Conservation (phyloP, 495 filamentous ascomycete species). For the Pyronema domesticum region DNA sequence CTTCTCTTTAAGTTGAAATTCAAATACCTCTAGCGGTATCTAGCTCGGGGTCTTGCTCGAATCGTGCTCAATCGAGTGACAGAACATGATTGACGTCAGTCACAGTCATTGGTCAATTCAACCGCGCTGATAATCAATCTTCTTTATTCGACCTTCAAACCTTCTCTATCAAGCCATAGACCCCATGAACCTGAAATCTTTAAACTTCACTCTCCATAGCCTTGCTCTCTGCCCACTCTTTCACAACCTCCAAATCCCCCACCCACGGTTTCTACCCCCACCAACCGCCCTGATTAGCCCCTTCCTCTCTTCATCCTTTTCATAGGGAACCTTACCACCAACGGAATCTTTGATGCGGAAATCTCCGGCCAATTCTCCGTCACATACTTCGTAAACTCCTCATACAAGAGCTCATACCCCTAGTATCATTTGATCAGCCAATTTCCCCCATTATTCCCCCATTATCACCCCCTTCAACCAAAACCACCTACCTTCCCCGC, state of each 20-base stretch:
- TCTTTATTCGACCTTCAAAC: too few relatives aligned
- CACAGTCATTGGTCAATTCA: too few relatives aligned
- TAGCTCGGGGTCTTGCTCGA: too few relatives aligned
- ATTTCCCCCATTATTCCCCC: background rate
- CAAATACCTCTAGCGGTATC: too few relatives aligned
- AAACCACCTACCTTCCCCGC: slow-evolving; percentile 1
- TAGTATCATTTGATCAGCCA: background rate
- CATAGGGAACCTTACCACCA: background rate
- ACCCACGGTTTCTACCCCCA: background rate
- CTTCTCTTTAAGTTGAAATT: too few relatives aligned
- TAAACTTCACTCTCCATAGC: slow-evolving; percentile 4
- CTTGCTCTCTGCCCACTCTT: background rate
- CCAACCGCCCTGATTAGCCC: background rate
- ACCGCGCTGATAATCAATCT: too few relatives aligned
- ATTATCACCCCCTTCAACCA: background rate
- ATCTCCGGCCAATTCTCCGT: slow-evolving; percentile 3
- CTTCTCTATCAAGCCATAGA: too few relatives aligned
- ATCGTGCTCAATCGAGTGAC: too few relatives aligned
- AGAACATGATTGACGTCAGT: too few relatives aligned
- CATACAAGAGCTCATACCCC: slow-evolving; percentile 7
- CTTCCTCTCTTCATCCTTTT: background rate
- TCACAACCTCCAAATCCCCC: slow-evolving; percentile 1
- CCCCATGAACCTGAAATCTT: background rate
- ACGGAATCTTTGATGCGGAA: background rate
- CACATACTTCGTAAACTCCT: background rate